Evolutionary conservation across 176 grass and related monocot species (phyloP).

Genomic region (Bolboschoenus planiculmis): DNA sequence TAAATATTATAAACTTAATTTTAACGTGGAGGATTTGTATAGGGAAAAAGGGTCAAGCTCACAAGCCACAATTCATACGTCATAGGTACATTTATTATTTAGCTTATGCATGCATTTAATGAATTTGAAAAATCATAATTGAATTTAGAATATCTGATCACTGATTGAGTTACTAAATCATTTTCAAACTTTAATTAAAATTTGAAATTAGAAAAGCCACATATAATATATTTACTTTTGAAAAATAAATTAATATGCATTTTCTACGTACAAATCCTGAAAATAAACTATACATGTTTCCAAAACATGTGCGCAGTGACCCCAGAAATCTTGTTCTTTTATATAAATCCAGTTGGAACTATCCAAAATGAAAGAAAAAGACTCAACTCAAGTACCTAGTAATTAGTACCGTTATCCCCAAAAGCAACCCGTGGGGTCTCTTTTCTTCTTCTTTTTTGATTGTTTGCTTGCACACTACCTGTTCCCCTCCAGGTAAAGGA

Average conservation of each 20-base stretch:
- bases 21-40: not conserved
- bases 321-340: not conserved
- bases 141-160: not conserved
- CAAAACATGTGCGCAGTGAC: not conserved
- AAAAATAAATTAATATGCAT: not conserved
- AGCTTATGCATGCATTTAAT: not conserved
- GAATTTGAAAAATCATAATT: not conserved
- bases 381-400: not conserved
- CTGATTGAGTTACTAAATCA: not conserved
- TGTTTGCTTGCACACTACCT: slow-evolving; percentile 56
- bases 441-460: not conserved
- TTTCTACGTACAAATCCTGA: not conserved
- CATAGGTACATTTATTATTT: not conserved
- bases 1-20: not conserved
- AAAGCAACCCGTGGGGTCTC: slow-evolving; percentile 6
- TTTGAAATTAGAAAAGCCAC: not conserved
- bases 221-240: not conserved
- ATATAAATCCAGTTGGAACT: not conserved
- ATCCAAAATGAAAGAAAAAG: not conserved
- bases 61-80: not conserved
- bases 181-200: not conserved
- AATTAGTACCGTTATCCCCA: not conserved
- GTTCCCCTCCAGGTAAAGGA: slow-evolving; percentile 9
- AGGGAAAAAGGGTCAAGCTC: not conserved
- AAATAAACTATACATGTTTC: not conserved